These are phyloP conservation scores for Lonicera japonica DNA, from an alignment of 129 eudicot genomes.

Conservation along the genomic window DNA sequence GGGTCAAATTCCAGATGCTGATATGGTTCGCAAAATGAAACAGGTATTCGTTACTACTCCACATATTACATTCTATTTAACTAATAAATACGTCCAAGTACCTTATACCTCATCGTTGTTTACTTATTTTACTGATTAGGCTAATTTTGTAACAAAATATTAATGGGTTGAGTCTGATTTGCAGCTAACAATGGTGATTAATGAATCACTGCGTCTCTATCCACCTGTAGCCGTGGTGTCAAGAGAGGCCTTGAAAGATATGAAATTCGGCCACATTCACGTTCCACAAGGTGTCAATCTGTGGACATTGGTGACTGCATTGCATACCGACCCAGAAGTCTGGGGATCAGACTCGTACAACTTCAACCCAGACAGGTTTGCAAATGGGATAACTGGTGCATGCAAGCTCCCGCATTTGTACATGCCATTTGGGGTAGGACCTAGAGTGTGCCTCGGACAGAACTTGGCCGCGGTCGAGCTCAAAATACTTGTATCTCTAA, in stretches of 20 bases:
- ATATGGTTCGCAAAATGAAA: slow-evolving; percentile 30
- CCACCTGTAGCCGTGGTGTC: slow-evolving; percentile 31
- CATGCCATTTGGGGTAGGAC: slow-evolving; percentile 43
- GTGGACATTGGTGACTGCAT: slow-evolving; percentile 22
- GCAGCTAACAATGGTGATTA: slow-evolving; percentile 39
- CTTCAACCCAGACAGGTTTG: slow-evolving; percentile 28
- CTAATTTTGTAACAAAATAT: neutral
- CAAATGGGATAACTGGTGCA: slow-evolving; percentile 33
- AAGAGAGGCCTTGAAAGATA: slow-evolving; percentile 32
- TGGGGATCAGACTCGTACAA: slow-evolving; percentile 36
- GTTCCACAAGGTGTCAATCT: slow-evolving; percentile 27
- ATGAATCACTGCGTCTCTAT: slow-evolving; percentile 33
- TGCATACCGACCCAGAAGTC: slow-evolving; percentile 33
- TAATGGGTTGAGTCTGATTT: neutral
- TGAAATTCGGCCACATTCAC: slow-evolving; percentile 22
- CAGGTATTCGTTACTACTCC: slow-evolving; percentile 8
- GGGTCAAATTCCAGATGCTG: slow-evolving; percentile 28
- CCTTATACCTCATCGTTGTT: neutral
- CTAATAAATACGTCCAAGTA: neutral
- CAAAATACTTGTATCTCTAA: slow-evolving; percentile 17
- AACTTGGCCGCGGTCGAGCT: slow-evolving; percentile 27
- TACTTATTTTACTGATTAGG: neutral
- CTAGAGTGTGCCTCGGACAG: slow-evolving; percentile 27
- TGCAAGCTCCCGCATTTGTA: slow-evolving; percentile 37
- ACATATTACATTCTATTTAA: neutral